Evolutionary conservation across 192 early-diverging fungal genomes (phyloP).

Genomic region (Coemansia sp.): DNA sequence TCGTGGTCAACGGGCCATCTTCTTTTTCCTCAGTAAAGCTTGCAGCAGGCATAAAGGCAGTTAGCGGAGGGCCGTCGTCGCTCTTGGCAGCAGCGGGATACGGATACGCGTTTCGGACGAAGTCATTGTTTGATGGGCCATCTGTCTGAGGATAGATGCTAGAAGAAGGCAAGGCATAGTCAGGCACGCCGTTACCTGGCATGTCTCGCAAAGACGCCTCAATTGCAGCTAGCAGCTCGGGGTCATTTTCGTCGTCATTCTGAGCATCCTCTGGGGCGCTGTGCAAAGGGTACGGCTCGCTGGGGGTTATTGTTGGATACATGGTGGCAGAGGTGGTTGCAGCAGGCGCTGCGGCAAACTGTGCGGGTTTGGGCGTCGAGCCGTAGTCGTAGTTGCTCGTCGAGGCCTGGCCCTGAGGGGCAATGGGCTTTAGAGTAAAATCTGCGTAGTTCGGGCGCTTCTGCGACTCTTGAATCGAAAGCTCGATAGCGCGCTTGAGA

Average conservation of each 20-base stretch:
- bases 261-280: constrained; percentile 18
- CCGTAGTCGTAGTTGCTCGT: background rate
- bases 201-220: constrained; percentile 72
- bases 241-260: constrained; percentile 61
- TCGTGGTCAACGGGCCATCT: constrained; percentile 61
- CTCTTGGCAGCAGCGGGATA: background rate
- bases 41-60: constrained; percentile 42
- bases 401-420: background rate
- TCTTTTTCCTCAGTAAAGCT: constrained; percentile 24
- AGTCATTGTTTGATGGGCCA: background rate
- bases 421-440: constrained; percentile 23
- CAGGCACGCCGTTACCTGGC: constrained; percentile 22
- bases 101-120: background rate
- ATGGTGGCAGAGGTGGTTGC: background rate
- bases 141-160: background rate
- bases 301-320: constrained; percentile 20
- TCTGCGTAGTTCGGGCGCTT: constrained; percentile 43
- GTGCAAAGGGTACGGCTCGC: constrained; percentile 37
- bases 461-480: constrained; percentile 73
- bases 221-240: constrained; percentile 71
- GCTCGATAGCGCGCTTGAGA: constrained; percentile 86
- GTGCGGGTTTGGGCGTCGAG: background rate
- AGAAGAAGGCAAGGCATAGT: constrained; percentile 19
- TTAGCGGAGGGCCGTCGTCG: constrained; percentile 18
- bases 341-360: constrained; percentile 5